Percentiles rank a stretch among this genome's conserved stretches.
phyloP scores from a whole-genome alignment of 345 rosid species.

The Brassica rapa region DNA sequence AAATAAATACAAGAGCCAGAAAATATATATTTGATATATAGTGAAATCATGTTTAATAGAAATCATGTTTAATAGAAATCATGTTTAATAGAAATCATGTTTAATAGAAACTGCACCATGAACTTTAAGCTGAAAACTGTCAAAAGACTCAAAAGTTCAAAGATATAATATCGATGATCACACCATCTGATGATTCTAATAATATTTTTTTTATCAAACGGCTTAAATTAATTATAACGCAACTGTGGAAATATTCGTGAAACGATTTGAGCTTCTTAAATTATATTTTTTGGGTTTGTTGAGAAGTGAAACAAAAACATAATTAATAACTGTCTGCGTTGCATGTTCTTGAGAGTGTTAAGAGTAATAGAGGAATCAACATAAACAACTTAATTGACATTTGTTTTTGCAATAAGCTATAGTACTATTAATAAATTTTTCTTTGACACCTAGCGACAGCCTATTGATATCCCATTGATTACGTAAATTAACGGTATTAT shows the following conservation, averaged over 20 bases:
- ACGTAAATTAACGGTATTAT: neutral
- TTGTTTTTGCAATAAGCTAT: slow-evolving; percentile 18
- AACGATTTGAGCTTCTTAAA: slow-evolving; percentile 26
- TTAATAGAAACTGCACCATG: neutral
- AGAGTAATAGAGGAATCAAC: slow-evolving; percentile 25
- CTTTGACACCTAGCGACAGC: slow-evolving; percentile 37
- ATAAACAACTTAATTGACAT: slow-evolving; percentile 27
- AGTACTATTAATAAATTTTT: neutral
- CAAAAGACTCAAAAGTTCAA: neutral
- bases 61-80: neutral
- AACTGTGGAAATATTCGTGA: slow-evolving; percentile 20
- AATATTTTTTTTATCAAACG: neutral
- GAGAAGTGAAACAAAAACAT: slow-evolving; percentile 14
- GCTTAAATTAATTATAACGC: slow-evolving; percentile 14
- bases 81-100: neutral
- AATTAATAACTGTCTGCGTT: slow-evolving; percentile 35
- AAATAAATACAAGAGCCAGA: neutral
- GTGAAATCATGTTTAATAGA: neutral
- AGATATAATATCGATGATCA: slow-evolving; percentile 3
- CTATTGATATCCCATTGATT: slow-evolving; percentile 20
- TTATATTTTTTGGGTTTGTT: neutral
- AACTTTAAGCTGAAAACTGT: slow-evolving; percentile 22
- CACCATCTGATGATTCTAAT: slow-evolving; percentile 17
- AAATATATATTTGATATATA: neutral
- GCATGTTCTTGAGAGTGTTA: slow-evolving; percentile 39